A percentile compares a stretch with the other conserved stretches of the same genome.
Evolutionary conservation across 2,329 filamentous ascomycete genomes (phyloP).

Genomic region (Lizonia empirigonia): DNA sequence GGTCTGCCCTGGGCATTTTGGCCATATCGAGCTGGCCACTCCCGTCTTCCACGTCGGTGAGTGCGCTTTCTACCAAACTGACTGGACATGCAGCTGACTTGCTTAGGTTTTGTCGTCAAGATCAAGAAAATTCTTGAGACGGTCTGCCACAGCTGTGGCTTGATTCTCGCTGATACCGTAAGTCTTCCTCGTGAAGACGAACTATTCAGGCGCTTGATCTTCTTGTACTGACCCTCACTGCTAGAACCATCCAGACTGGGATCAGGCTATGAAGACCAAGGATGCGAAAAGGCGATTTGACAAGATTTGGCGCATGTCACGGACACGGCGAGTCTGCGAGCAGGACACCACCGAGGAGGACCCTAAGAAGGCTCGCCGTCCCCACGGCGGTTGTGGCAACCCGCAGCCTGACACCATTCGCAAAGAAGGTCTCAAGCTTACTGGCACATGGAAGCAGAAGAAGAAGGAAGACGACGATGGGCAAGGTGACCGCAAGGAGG

Average conservation of each 20-base stretch:
- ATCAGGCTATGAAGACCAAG: constrained; percentile 78
- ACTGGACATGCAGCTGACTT: constrained; percentile 14
- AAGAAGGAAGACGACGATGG: constrained; percentile 78
- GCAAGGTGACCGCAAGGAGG: constrained; percentile 70
- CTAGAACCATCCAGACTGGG: constrained; percentile 77
- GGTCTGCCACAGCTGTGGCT: constrained; percentile 98
- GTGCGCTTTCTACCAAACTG: constrained; percentile 37
- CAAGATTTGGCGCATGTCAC: constrained; percentile 88
- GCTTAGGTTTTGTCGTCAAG: constrained; percentile 89
- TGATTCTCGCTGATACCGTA: constrained; percentile 97
- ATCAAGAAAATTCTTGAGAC: constrained; percentile 99
- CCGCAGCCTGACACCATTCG: constrained; percentile 79
- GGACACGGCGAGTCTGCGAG: constrained; percentile 84
- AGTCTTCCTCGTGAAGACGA: constrained; percentile 70
- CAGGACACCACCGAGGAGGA: constrained; percentile 71
- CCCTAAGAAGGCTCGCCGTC: constrained; percentile 55
- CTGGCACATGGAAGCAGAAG: constrained; percentile 71
- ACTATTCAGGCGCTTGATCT: constrained; percentile 54
- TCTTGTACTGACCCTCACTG: constrained; percentile 62
- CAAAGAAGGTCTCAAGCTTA: constrained; percentile 82
- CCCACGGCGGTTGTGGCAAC: constrained; percentile 93
- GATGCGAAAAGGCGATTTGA: constrained; percentile 96
- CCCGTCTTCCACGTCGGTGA: constrained; percentile 87
- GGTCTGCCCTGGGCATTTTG: constrained; percentile 97
- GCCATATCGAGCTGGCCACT: constrained; percentile 95